Evolutionary conservation across 1,284 basidiomycete species (phyloP).

Genomic region (Ustilago curta): DNA sequence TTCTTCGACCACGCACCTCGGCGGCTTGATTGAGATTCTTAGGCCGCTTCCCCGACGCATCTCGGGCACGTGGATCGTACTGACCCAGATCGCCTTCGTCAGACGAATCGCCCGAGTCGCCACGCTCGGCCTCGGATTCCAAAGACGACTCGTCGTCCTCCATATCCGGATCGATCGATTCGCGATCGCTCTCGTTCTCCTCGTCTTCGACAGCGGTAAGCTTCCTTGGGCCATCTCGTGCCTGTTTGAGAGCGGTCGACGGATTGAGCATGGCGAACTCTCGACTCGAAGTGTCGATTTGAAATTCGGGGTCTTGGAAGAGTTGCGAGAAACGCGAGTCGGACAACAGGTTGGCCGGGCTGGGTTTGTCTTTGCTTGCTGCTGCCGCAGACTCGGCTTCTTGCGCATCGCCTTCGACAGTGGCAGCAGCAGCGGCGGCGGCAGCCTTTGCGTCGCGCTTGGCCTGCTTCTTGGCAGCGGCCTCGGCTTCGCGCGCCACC

Average conservation of each 20-base stretch:
- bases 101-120: slow-evolving; percentile 71
- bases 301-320: slow-evolving; percentile 93
- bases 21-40: slow-evolving; percentile 70
- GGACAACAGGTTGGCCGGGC: slow-evolving; percentile 74
- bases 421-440: slow-evolving; percentile 31
- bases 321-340: slow-evolving; percentile 92
- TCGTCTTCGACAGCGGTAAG: slow-evolving; percentile 87
- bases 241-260: slow-evolving; percentile 73
- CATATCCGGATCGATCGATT: slow-evolving; percentile 73
- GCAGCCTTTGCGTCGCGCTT: slow-evolving; percentile 37
- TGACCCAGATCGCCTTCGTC: slow-evolving; percentile 55
- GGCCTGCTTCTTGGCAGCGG: slow-evolving; percentile 73
- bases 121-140: slow-evolving; percentile 4
- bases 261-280: slow-evolving; percentile 94
- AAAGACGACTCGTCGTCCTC: slow-evolving; percentile 39
- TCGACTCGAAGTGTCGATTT: slow-evolving; percentile 86
- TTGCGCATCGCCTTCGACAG: slow-evolving; percentile 56
- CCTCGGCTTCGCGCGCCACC: slow-evolving; percentile 78
- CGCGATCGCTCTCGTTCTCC: slow-evolving; percentile 83
- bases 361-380: slow-evolving; percentile 60
- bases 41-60: slow-evolving; percentile 69
- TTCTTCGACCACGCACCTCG: slow-evolving; percentile 68
- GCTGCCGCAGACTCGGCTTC: slow-evolving; percentile 70
- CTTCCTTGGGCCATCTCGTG: slow-evolving; percentile 65
- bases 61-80: slow-evolving; percentile 45